Percentiles rank a stretch among this genome's conserved stretches.
Evolutionary conservation across 2,329 filamentous ascomycete species (phyloP).

Genomic region (Lachnellula occidentalis): DNA sequence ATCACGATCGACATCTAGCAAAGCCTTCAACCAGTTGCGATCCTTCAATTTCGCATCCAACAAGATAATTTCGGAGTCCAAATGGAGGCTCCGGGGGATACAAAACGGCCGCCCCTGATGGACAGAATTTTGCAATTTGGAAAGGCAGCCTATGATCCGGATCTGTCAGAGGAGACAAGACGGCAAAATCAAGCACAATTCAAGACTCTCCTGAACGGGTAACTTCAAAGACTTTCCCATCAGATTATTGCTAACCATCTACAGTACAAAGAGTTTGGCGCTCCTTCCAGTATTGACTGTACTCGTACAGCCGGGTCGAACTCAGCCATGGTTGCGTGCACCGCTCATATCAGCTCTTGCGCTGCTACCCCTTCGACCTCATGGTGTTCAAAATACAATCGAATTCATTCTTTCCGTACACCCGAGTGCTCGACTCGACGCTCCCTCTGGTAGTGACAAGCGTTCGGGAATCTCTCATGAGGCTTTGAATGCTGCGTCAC

Average conservation of each 20-base stretch:
- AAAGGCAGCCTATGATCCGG: conserved; percentile 27
- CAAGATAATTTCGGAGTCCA: not conserved
- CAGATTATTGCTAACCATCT: conserved; percentile 9
- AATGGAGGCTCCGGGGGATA: conserved; percentile 1
- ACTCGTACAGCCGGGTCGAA: conserved; percentile 55
- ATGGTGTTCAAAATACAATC: conserved; percentile 61
- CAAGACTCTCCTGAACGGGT: conserved; percentile 22
- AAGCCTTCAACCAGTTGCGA: not conserved
- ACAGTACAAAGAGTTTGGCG: conserved; percentile 42
- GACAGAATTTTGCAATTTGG: conserved; percentile 27
- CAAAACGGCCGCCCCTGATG: conserved; percentile 21
- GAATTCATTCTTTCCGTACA: conserved; percentile 69
- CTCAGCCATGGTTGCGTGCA: conserved; percentile 54
- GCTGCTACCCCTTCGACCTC: conserved; percentile 52
- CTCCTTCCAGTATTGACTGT: conserved; percentile 58
- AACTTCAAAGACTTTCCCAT: not conserved
- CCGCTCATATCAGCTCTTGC: conserved; percentile 54
- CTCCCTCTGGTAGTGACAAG: conserved; percentile 32
- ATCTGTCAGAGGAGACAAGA: conserved; percentile 15
- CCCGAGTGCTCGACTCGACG: conserved; percentile 33
- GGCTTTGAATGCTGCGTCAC: conserved; percentile 57
- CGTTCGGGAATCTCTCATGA: conserved; percentile 64
- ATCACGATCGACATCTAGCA: too few relatives aligned
- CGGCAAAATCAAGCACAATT: conserved; percentile 17
- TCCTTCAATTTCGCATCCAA: not conserved